Percentiles rank a stretch among this genome's conserved stretches.
phyloP scores from a whole-genome alignment of 768 basidiomycete genomes.

The Naganishia onofrii region DNA sequence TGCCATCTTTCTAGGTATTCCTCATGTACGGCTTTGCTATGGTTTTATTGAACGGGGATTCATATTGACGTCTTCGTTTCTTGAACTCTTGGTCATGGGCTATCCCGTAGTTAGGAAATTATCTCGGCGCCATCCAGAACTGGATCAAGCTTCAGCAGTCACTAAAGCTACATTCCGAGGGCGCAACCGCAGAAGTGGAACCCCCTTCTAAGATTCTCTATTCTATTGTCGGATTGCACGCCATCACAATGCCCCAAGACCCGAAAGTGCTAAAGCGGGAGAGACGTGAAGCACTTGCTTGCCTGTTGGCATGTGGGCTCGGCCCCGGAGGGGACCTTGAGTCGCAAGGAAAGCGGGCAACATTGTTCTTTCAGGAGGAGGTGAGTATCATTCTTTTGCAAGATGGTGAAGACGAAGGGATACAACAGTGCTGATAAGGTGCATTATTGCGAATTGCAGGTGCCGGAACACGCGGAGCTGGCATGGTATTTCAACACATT shows the following conservation, averaged over 20 bases:
- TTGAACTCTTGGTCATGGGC: not conserved
- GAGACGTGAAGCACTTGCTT: conserved; percentile 73
- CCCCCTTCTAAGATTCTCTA: conserved; percentile 64
- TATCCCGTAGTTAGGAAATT: conserved; percentile 74
- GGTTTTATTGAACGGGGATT: not conserved
- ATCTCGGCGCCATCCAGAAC: conserved; percentile 82
- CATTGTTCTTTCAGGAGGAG: conserved; percentile 81
- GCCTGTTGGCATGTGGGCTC: conserved; percentile 78
- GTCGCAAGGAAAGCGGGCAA: conserved; percentile 53
- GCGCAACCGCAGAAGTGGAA: conserved; percentile 44
- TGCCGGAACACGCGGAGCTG: conserved; percentile 76
- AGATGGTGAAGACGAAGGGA: not conserved
- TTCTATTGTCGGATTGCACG: conserved; percentile 90
- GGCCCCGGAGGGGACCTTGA: conserved; percentile 58
- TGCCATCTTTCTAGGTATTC: not conserved
- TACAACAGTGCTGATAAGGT: conserved; percentile 2
- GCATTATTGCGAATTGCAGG: conserved; percentile 57
- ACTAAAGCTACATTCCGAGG: conserved; percentile 29
- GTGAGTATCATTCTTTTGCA: conserved; percentile 55
- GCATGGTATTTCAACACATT: conserved; percentile 87
- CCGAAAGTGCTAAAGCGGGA: conserved; percentile 64
- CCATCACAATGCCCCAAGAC: conserved; percentile 85
- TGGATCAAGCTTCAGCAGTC: conserved; percentile 77
- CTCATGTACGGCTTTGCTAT: not conserved
- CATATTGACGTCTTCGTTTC: not conserved